A percentile compares a stretch with the other conserved stretches of the same genome.
phyloP scores from a whole-genome alignment of 495 filamentous ascomycete genomes.

The Penicillium atrosanguineum region DNA sequence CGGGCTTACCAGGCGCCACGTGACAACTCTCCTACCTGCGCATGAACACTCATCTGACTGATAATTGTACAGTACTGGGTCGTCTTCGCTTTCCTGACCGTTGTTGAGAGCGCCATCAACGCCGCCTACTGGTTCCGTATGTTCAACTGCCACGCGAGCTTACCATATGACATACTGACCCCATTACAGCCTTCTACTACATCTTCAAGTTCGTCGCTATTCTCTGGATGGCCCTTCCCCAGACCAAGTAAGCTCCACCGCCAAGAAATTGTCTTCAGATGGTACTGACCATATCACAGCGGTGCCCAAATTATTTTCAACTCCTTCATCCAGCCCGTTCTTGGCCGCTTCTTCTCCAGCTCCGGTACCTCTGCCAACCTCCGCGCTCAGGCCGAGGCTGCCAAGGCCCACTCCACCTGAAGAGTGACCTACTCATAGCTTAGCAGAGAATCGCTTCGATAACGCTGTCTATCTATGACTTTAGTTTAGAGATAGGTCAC shows the following conservation, averaged over 20 bases:
- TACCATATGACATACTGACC: conserved; percentile 6
- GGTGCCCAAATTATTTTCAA: conserved; percentile 96
- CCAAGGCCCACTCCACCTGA: conserved; percentile 49
- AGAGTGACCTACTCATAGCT: neutral
- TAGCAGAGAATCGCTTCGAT: conserved; percentile 21
- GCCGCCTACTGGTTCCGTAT: conserved; percentile 98
- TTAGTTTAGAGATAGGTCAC: conserved; percentile 7
- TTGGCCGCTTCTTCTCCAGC: conserved; percentile 82
- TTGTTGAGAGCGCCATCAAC: conserved; percentile 87
- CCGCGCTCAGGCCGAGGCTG: conserved; percentile 82
- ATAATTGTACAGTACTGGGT: conserved; percentile 81
- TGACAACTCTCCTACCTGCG: conserved; percentile 16
- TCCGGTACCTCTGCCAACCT: conserved; percentile 84
- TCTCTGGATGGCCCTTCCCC: conserved; percentile 95
- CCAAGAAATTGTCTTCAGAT: neutral
- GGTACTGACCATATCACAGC: conserved; percentile 48
- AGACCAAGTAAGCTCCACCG: conserved; percentile 71
- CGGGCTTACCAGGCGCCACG: conserved; percentile 20
- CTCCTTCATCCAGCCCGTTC: conserved; percentile 87
- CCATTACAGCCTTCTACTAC: conserved; percentile 82
- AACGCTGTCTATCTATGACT: conserved; percentile 7
- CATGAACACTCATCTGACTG: conserved; percentile 12
- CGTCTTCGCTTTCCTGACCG: conserved; percentile 87
- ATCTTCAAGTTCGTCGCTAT: conserved; percentile 98
- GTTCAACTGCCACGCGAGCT: conserved; percentile 19